phyloP scores from a whole-genome alignment of 768 basidiomycete species.

The Lactarius indigo region DNA sequence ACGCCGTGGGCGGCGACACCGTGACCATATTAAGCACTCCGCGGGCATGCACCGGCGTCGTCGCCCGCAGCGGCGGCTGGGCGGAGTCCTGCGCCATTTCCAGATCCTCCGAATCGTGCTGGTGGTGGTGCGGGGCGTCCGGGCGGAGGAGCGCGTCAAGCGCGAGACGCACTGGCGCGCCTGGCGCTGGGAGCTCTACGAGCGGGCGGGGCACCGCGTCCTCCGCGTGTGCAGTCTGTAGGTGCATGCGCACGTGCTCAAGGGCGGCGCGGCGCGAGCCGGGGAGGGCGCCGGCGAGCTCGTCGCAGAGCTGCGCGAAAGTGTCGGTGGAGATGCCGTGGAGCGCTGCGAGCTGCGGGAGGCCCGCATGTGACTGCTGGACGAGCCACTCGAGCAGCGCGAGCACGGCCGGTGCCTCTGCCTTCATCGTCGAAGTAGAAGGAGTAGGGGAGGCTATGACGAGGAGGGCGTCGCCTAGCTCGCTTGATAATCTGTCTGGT shows the following conservation, averaged over 20 bases:
- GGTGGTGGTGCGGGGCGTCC: neutral
- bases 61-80: constrained; percentile 32
- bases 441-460: constrained; percentile 24
- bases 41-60: constrained; percentile 35
- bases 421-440: constrained; percentile 34
- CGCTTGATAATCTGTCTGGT: constrained; percentile 30
- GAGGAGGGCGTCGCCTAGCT: constrained; percentile 38
- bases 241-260: constrained; percentile 34
- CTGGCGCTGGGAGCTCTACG: constrained; percentile 2
- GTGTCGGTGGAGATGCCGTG: constrained; percentile 46
- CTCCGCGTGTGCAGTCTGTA: constrained; percentile 29
- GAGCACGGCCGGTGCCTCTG: constrained; percentile 37
- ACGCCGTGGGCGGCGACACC: constrained; percentile 65
- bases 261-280: constrained; percentile 32
- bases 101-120: neutral
- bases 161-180: constrained; percentile 5
- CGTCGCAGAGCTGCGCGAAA: constrained; percentile 46
- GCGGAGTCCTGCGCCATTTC: neutral
- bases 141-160: neutral
- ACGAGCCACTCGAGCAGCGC: constrained; percentile 55
- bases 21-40: constrained; percentile 61
- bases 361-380: constrained; percentile 35
- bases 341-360: constrained; percentile 44
- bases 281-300: constrained; percentile 33
- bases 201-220: constrained; percentile 12